Evolutionary conservation across 176 grass and related monocot genomes (phyloP), one percentile per base, ranked within the genome.

Genomic region (Elymus sibiricus): DNA sequence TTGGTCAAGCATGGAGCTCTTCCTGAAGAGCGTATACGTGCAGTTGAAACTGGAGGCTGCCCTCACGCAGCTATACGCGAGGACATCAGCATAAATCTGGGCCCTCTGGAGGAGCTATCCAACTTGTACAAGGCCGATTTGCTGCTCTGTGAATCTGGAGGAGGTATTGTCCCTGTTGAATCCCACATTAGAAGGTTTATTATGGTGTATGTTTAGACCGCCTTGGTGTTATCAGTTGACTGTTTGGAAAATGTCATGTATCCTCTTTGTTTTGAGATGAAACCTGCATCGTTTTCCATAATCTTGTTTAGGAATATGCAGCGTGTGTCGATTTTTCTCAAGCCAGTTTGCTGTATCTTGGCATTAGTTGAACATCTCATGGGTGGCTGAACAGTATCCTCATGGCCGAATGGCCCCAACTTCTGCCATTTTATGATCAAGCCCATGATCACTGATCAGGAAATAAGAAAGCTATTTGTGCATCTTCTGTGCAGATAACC

Each of bases 131-230:
- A 83, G 78, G 83, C 97, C 14, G 97, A 98, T 86, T 76, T 99
- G 77, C 94, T 99, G 34, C 97, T 99, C 13, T 99, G 97, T 68
- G 97, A 99, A 99, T 99, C 97, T 80, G 97, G 97, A 60, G 97
- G 94, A 96, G 97, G 97, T 99, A 93, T 69, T 60, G 67, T 77
- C 39, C n/a, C 43, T 49, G 13, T 39, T 87, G 74, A 43, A 85
- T 79, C 60, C 5, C 39, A 69, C 60, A 38, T 0, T 7, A 28
- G 13, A 59, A 84, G 1, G 66, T 19, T 25, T 62, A 37, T 44
- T 51, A 34, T 11, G 4, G 9, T 46, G 19, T 61, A 28, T 84
- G 6, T 83, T 32, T 43, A 73, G 58, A 79, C 27, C 9, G 49
- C 0, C 40, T 43, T 5, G 2, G 5, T 79, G 5, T 44, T 47